phyloP scores from a whole-genome alignment of 2,329 filamentous ascomycete genomes.

The Nemania sp. region DNA sequence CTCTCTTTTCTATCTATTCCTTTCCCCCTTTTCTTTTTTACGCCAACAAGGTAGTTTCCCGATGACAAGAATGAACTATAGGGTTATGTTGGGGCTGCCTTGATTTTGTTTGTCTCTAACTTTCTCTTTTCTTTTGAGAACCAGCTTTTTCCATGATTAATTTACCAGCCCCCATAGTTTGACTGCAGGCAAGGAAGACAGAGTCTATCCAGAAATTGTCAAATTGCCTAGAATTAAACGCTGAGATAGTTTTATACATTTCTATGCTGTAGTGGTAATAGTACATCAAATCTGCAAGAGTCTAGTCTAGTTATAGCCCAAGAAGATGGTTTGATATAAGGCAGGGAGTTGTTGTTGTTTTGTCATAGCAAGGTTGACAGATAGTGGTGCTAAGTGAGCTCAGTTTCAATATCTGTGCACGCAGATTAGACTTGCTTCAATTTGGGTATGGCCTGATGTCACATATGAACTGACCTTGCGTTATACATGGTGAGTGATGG shows the following conservation, averaged over 20 bases:
- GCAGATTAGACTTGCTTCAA: not conserved
- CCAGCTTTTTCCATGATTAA: no score
- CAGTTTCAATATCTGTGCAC: not conserved
- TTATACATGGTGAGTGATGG: not conserved
- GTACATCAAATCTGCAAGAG: not conserved
- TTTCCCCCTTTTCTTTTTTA: no score
- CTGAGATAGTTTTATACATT: not conserved
- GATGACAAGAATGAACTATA: no score
- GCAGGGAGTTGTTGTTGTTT: no score
- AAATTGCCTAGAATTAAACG: not conserved
- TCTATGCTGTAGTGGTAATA: not conserved
- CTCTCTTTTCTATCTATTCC: no score
- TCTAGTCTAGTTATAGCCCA: no score
- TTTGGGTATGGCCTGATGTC: not conserved
- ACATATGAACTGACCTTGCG: slow-evolving; percentile 1
- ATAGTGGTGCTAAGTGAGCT: not conserved
- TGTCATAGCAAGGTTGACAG: no score
- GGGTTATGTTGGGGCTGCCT: no score
- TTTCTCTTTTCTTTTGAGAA: not conserved
- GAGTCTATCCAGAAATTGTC: not conserved
- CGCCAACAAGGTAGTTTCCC: no score
- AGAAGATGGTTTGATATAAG: no score
- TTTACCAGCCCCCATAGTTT: no score
- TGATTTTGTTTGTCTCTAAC: not conserved
- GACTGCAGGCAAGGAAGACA: no score